Evolutionary conservation across 148 eudicot species (phyloP), one percentile per base, ranked within the genome.

Genomic region (Silene uniflora): DNA sequence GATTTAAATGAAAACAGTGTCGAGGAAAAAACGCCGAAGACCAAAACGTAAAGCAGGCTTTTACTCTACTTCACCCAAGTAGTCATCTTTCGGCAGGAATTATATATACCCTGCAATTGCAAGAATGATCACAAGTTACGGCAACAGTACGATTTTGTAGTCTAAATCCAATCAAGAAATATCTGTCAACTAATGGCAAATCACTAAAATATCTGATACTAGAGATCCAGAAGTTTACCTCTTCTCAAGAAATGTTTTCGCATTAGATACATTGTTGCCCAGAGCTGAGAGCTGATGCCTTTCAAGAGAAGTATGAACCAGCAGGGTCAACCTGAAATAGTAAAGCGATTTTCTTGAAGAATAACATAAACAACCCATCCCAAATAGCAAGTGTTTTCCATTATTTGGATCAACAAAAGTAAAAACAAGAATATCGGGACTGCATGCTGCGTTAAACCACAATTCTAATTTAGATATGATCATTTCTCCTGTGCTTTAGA

Each of bases 241-340:
- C 84, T 95, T 95, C 83, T 95, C 99, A 78, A 95, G 99, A 84
- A 95, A 95, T 67, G 99, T 89, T 83, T 95, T 95, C 8, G 99
- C 99, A 82, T 95, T 95, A 32, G 99, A 95, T 22, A 92, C 99
- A 84, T 95, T 95, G 75, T 95, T 95, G 24, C 99, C 99, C 99
- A 95, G 91, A 6, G 99, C n/a, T n/a, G n/a, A n/a, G n/a, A n/a
- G n/a, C 99, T 62, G 99, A 95, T 69, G 99, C 99, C 83, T 95
- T 95, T 97, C 99, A 95, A 46, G 99, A 92, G 76, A 95, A 95
- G 79, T 95, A 95, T n/a, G 99, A 95, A 75, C 99, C 99, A 59
- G 99, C 92, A 52, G 99, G 97, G 80, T 95, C 99, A 74, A 95
- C 97, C 99, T 95, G 70, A 58, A 77, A 75, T 22, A 69, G 46